Percentiles rank a stretch among this genome's conserved stretches.
phyloP scores from a whole-genome alignment of 2,329 filamentous ascomycete species.

The Ophiostoma himal-ulmi region DNA sequence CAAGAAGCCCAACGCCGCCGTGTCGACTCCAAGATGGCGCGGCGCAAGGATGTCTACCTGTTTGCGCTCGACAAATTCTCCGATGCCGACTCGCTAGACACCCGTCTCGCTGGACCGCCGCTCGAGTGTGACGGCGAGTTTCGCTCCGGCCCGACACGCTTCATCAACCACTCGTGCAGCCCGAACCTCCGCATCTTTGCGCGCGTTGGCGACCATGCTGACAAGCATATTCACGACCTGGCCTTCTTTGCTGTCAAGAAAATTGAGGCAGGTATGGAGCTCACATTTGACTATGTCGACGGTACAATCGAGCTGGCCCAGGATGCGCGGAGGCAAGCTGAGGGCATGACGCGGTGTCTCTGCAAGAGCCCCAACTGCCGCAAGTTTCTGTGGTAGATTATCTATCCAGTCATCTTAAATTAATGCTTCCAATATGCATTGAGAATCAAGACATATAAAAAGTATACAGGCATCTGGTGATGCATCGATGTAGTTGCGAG shows the following conservation, averaged over 20 bases:
- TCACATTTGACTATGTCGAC: conserved; percentile 76
- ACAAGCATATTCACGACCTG: conserved; percentile 68
- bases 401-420: not conserved
- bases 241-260: conserved; percentile 67
- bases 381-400: conserved; percentile 58
- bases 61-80: conserved; percentile 79
- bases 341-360: conserved; percentile 53
- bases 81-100: conserved; percentile 50
- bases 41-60: conserved; percentile 70
- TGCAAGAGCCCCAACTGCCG: conserved; percentile 63
- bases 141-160: conserved; percentile 70
- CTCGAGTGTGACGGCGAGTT: conserved; percentile 67
- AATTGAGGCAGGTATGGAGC: conserved; percentile 59
- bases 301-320: conserved; percentile 48
- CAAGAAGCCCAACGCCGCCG: conserved; percentile 62
- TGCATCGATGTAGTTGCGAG: not conserved
- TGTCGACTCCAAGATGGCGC: conserved; percentile 46
- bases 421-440: not conserved
- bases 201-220: conserved; percentile 68
- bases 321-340: conserved; percentile 43
- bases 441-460: no score
- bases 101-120: conserved; percentile 49
- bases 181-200: conserved; percentile 77
- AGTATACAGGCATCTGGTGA: not conserved
- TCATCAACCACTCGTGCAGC: conserved; percentile 78